Percentiles rank a stretch among this genome's conserved stretches.
Conservation (phyloP, 2,329 filamentous ascomycete genomes). For the Fusarium citri region DNA sequence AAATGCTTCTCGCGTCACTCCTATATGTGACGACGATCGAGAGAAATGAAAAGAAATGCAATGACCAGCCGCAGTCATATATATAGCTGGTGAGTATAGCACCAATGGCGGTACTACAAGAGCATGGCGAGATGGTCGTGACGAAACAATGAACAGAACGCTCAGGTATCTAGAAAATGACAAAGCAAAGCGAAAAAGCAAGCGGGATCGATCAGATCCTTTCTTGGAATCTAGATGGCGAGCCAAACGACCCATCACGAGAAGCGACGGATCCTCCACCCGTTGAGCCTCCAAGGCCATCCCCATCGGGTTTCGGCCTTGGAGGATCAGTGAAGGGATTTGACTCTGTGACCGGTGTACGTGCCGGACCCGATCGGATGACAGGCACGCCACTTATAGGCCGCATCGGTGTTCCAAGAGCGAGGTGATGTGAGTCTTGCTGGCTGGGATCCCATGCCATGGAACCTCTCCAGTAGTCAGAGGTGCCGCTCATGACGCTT, state of each 20-base stretch:
- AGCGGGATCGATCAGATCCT: slow-evolving; percentile 39
- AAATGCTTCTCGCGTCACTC: slow-evolving; percentile 41
- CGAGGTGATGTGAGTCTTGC: slow-evolving; percentile 55
- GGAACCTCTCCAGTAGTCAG: slow-evolving; percentile 66
- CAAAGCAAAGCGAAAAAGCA: slow-evolving; percentile 17
- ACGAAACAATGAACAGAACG: slow-evolving; percentile 45
- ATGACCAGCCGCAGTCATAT: slow-evolving; percentile 14
- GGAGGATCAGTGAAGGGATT: slow-evolving; percentile 59
- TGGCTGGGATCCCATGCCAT: slow-evolving; percentile 56
- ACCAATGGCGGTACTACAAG: slow-evolving; percentile 9
- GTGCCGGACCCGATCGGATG: slow-evolving; percentile 73
- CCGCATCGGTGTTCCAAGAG: slow-evolving; percentile 69
- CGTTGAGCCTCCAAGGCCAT: slow-evolving; percentile 41
- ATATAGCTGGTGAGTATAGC: slow-evolving; percentile 22
- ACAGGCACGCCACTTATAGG: slow-evolving; percentile 70
- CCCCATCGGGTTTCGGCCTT: slow-evolving; percentile 43
- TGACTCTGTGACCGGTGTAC: slow-evolving; percentile 69
- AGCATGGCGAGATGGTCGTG: slow-evolving; percentile 29
- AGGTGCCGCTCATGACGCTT: slow-evolving; percentile 61
- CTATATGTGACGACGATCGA: slow-evolving; percentile 19
- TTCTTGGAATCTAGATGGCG: slow-evolving; percentile 47
- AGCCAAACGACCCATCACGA: slow-evolving; percentile 42
- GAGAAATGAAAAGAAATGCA: slow-evolving; percentile 24
- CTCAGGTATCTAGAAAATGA: slow-evolving; percentile 39
- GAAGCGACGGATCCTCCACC: slow-evolving; percentile 35